Evolutionary conservation across 1,139 yeast genomes (phyloP), one percentile per base, ranked within the genome.

Genomic region (Sugiyamaella paludigena): DNA sequence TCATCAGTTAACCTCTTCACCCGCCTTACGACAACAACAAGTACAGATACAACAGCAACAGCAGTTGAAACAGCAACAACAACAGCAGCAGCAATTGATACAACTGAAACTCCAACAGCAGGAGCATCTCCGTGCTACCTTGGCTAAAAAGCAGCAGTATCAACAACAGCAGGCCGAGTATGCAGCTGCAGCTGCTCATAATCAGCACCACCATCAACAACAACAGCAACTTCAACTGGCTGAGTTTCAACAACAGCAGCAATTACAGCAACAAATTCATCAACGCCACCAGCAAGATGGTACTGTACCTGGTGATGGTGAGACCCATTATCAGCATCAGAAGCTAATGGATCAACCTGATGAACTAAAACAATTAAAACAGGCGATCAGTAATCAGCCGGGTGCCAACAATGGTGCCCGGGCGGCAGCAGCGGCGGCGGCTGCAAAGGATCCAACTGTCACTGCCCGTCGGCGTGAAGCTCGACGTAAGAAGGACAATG

Each of bases 381-480:
- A 63, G 57, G 64, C 62, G 4, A 62, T 65, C 24, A 60, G 57
- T 32, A 19, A 19, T 19, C 24, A 19, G 24, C 24, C 24, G 24
- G 65, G 63, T 6, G 64, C 62, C 8, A 63, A 56, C 7, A 33
- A 37, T 16, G 40, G 42, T 12, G 32, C 41, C 30, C 49, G 32
- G 40, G 43, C 49, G 8, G 27, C 13, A 13, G 24, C 48, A 16
- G 40, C 37, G 19, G 45, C 45, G 11, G 45, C 66, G 73, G 49
- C 80, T 79, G 50, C 62, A 24, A 61, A 61, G 43, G 67, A 62
- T 44, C 63, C 66, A 1, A 58, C 56, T 7, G 66, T 62, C 4
- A 54, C 59, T 2, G 87, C 83, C 51, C 80, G 84, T 67, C 81
- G 86, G 66, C 77, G 95, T 51, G 94, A 84, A 66, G 85, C 86